These are phyloP conservation scores for Alloascoidea hylecoeti DNA, from an alignment of 805 yeast genomes.

Conservation along the genomic window DNA sequence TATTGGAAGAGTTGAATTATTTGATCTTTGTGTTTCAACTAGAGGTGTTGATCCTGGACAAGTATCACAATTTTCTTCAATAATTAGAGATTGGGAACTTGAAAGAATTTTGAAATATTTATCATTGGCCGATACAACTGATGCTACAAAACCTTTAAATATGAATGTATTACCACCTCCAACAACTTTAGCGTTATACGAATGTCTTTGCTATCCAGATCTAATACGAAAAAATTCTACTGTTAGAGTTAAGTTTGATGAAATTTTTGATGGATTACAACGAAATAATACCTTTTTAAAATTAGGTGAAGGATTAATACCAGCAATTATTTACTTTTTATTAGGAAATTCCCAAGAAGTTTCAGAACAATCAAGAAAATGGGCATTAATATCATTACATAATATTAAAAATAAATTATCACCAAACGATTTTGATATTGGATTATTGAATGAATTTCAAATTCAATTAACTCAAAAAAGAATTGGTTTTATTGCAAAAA, in stretches of 20 bases:
- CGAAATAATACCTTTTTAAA: background rate
- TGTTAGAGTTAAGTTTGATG: background rate
- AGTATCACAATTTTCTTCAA: background rate
- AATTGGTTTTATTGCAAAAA: no score
- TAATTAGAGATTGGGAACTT: background rate
- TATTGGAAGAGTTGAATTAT: background rate
- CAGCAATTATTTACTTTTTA: background rate
- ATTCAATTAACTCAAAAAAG: background rate
- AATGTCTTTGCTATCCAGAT: background rate
- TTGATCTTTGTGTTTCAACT: background rate
- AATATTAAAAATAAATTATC: background rate
- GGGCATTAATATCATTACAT: background rate
- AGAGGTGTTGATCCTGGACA: background rate
- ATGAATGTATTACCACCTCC: background rate
- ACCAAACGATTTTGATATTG: background rate
- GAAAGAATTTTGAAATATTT: background rate
- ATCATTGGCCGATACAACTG: no score
- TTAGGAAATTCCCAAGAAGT: background rate
- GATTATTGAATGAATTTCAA: background rate
- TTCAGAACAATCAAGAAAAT: background rate
- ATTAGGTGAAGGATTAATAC: background rate
- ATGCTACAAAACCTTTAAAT: background rate
- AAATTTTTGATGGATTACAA: background rate
- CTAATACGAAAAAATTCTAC: background rate
- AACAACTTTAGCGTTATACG: slow-evolving; percentile 1